These are phyloP conservation scores for Fusarium pseudoanthophilum DNA, from an alignment of 2,329 filamentous ascomycete species.

Conservation along the genomic window DNA sequence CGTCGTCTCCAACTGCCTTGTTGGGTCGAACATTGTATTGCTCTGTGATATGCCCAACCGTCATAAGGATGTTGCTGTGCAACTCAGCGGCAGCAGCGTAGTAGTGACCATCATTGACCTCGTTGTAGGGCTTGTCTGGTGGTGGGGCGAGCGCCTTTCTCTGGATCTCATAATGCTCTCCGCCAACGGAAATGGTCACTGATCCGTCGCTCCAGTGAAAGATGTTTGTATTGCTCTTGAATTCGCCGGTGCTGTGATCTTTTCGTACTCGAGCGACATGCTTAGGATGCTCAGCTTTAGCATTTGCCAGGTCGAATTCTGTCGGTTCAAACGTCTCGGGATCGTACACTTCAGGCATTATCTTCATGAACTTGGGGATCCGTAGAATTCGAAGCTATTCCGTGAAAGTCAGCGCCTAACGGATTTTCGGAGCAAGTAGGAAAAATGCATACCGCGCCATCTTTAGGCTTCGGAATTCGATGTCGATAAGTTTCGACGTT, in stretches of 20 bases:
- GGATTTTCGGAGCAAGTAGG: background rate
- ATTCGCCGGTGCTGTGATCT: constrained; percentile 70
- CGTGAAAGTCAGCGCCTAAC: constrained; percentile 7
- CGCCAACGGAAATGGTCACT: constrained; percentile 78
- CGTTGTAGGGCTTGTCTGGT: constrained; percentile 68
- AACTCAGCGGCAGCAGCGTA: constrained; percentile 80
- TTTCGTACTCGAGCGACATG: constrained; percentile 76
- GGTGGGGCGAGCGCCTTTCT: constrained; percentile 75
- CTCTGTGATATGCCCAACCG: constrained; percentile 80
- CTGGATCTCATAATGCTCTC: constrained; percentile 79
- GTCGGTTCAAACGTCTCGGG: constrained; percentile 72
- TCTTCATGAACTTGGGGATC: constrained; percentile 76
- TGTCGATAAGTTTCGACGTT: constrained; percentile 75
- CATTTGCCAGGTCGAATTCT: constrained; percentile 64
- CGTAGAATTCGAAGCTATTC: constrained; percentile 75
- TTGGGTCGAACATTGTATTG: constrained; percentile 76
- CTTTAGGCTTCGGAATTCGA: constrained; percentile 74
- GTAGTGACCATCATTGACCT: constrained; percentile 77
- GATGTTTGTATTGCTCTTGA: constrained; percentile 80
- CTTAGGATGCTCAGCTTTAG: constrained; percentile 65
- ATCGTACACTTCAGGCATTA: constrained; percentile 75
- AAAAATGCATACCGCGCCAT: constrained; percentile 69
- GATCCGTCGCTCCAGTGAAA: constrained; percentile 85
- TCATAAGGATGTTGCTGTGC: constrained; percentile 73
- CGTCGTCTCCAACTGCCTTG: constrained; percentile 75